phyloP scores from a whole-genome alignment of 495 filamentous ascomycete species.

The Aspergillus heteromorphus region DNA sequence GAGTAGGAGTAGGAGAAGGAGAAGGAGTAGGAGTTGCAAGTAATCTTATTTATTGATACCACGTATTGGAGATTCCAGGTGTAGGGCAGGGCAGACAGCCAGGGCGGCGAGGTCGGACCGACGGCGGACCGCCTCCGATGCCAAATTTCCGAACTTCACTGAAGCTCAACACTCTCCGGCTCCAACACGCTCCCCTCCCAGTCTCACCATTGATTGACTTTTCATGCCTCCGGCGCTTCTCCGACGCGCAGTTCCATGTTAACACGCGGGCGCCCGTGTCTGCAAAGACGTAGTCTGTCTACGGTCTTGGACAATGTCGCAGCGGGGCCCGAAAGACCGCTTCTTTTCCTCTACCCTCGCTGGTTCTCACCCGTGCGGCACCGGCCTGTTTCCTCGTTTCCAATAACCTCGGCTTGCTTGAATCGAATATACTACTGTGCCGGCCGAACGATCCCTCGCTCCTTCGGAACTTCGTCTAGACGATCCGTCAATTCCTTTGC shows the following conservation, averaged over 20 bases:
- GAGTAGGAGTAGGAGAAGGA: too few species aligned
- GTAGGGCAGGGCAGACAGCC: neutral
- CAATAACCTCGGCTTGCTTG: slow-evolving; percentile 3
- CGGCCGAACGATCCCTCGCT: too few species aligned
- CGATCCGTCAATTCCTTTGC: too few species aligned
- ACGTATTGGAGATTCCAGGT: too few species aligned
- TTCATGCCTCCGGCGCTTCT: neutral
- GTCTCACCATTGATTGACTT: slow-evolving; percentile 3
- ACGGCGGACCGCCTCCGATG: neutral
- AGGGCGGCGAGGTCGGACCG: neutral
- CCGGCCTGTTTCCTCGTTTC: slow-evolving; percentile 18
- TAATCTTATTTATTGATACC: too few species aligned
- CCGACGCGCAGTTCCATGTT: slow-evolving; percentile 22
- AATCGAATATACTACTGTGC: too few species aligned
- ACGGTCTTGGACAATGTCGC: slow-evolving; percentile 34
- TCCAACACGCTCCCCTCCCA: neutral
- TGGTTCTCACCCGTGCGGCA: slow-evolving; percentile 32
- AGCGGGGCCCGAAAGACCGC: slow-evolving; percentile 31
- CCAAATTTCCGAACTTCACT: neutral
- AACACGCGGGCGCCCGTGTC: slow-evolving; percentile 35
- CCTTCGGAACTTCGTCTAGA: too few species aligned
- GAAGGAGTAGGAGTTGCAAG: too few species aligned
- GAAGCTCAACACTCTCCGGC: too few species aligned
- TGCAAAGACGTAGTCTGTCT: slow-evolving; percentile 35
- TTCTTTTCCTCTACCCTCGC: slow-evolving; percentile 45